These are phyloP conservation scores for Scortechinia acanthostroma DNA, from an alignment of 2,329 filamentous ascomycete genomes.

Conservation along the genomic window DNA sequence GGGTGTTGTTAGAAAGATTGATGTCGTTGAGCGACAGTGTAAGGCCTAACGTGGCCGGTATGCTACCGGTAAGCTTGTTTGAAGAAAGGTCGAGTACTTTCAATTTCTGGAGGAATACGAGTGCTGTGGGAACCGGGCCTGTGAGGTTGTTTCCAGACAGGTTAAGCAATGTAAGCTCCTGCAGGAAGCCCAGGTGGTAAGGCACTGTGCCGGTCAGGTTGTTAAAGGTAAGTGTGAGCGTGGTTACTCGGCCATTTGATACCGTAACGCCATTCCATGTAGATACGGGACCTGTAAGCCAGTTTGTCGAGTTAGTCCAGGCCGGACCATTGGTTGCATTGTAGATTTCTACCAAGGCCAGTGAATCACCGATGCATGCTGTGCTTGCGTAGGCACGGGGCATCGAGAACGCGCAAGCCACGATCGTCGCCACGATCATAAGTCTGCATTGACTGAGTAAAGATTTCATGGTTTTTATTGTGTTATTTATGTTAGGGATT, in stretches of 20 bases:
- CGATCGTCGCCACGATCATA: too few relatives aligned
- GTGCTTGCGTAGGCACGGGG: too few relatives aligned
- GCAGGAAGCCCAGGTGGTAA: not conserved
- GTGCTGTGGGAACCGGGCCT: not conserved
- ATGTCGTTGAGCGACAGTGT: not conserved
- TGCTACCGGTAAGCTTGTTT: not conserved
- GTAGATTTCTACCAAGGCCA: not conserved
- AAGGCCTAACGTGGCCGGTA: not conserved
- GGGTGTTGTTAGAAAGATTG: not conserved
- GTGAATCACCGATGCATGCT: not conserved
- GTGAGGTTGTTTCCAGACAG: not conserved
- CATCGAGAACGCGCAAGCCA: too few relatives aligned
- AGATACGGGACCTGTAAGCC: not conserved
- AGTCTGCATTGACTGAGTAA: too few relatives aligned
- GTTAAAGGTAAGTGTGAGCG: not conserved
- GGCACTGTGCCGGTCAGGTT: not conserved
- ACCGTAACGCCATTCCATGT: not conserved
- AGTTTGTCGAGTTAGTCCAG: not conserved
- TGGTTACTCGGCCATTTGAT: too few relatives aligned
- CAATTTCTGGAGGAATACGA: not conserved
- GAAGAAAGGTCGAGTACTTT: not conserved
- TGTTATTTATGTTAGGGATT: too few relatives aligned
- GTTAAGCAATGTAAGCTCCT: not conserved
- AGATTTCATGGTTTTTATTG: too few relatives aligned
- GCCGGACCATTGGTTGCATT: not conserved